Evolutionary conservation across 805 yeast species (phyloP).

Genomic region (Kodamaea kaohsiungensis): DNA sequence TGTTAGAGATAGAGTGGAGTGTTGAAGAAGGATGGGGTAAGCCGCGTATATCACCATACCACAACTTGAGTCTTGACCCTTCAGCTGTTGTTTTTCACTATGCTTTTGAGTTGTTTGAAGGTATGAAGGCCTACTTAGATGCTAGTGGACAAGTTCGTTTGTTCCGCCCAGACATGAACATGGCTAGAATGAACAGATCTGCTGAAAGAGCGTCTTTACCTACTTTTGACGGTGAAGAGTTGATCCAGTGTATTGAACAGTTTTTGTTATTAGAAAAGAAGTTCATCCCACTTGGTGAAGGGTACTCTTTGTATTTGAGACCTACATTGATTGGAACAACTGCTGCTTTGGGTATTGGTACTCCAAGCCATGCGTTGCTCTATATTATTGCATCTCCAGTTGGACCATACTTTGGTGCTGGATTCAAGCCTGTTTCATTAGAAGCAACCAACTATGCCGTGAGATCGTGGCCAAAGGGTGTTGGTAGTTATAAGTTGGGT

Average conservation of each 20-base stretch:
- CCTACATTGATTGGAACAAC: conserved; percentile 31
- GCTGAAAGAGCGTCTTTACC: conserved; percentile 30
- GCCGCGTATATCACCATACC: conserved; percentile 29
- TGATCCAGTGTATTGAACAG: conserved; percentile 24
- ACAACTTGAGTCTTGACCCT: conserved; percentile 26
- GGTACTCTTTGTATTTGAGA: conserved; percentile 31
- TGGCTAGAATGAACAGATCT: conserved; percentile 27
- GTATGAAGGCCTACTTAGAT: conserved; percentile 32
- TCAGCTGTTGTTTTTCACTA: conserved; percentile 29
- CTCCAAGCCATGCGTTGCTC: conserved; percentile 27
- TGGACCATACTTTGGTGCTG: conserved; percentile 61
- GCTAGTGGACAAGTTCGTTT: conserved; percentile 22
- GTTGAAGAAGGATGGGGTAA: conserved; percentile 28
- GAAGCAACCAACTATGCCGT: conserved; percentile 96
- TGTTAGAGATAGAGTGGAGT: conserved; percentile 32
- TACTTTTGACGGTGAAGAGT: conserved; percentile 27
- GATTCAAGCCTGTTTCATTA: conserved; percentile 90
- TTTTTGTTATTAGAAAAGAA: conserved; percentile 22
- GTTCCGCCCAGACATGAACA: conserved; percentile 28
- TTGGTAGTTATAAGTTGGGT: conserved; percentile 93
- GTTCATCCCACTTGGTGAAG: conserved; percentile 27
- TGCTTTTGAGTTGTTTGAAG: conserved; percentile 32
- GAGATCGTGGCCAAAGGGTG: conserved; percentile 99
- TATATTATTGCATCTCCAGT: conserved; percentile 30
- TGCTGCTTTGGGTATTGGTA: conserved; percentile 23